Percentiles rank a stretch among this genome's conserved stretches.
Evolutionary conservation across 1,284 basidiomycete genomes (phyloP).

Genomic region (Marasmius fiardii): DNA sequence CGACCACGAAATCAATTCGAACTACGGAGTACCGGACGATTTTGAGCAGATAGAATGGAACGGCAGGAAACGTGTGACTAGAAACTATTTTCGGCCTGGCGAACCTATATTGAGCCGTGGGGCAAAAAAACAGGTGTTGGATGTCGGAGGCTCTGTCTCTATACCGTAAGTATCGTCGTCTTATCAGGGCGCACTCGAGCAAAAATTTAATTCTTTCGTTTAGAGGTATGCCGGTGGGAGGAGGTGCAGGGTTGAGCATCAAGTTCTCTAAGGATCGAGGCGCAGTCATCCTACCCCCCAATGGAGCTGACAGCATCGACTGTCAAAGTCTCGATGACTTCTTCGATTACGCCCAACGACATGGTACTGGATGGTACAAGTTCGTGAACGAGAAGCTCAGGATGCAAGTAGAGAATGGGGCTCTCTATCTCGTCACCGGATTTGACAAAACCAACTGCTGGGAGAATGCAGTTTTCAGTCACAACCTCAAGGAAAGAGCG

Average conservation of each 20-base stretch:
- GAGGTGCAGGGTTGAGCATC: conserved; percentile 1
- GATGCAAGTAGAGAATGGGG: conserved; percentile 4
- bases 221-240: not conserved
- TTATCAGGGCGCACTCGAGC: not conserved
- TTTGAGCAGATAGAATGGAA: conserved; percentile 17
- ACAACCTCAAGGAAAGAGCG: too few species aligned
- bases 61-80: not conserved
- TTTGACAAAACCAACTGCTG: too few species aligned
- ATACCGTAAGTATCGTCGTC: not conserved
- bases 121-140: not conserved
- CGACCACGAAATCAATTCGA: conserved; percentile 22
- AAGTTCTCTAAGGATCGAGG: not conserved
- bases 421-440: too few species aligned
- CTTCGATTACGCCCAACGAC: conserved; percentile 2
- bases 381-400: conserved; percentile 5
- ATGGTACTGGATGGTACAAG: conserved; percentile 5
- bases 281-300: conserved; percentile 8
- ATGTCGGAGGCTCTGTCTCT: not conserved
- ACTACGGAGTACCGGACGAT: conserved; percentile 20
- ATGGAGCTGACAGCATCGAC: conserved; percentile 4
- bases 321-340: not conserved
- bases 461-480: too few species aligned
- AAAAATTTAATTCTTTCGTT: too few species aligned
- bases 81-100: not conserved
- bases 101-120: not conserved